These are phyloP conservation scores for Microdochium paspali DNA, from an alignment of 2,329 filamentous ascomycete genomes.

Conservation along the genomic window DNA sequence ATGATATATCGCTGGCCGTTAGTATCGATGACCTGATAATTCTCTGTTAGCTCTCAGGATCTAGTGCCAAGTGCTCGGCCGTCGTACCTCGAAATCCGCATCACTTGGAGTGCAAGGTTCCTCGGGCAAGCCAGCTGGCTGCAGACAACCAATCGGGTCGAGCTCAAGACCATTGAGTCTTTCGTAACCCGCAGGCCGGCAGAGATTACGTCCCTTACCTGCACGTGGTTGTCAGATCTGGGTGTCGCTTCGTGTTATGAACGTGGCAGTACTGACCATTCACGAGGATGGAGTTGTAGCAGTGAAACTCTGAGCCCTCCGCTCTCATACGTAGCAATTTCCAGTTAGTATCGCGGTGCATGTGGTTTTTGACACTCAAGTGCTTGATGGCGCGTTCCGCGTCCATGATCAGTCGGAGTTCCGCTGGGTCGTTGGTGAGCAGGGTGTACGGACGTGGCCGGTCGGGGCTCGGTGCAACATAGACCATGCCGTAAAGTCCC, in stretches of 20 bases:
- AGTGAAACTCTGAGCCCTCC: constrained; percentile 9
- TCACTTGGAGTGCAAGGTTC: constrained; percentile 2
- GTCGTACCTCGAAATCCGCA: constrained; percentile 3
- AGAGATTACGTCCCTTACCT: constrained; percentile 14
- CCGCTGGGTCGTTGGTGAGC: constrained; percentile 3
- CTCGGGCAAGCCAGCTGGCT: constrained; percentile 2
- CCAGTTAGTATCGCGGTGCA: constrained; percentile 8
- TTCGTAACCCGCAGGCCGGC: constrained; percentile 6
- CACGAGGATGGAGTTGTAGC: constrained; percentile 13
- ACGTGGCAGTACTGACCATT: constrained; percentile 6
- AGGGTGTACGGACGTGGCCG: constrained; percentile 7
- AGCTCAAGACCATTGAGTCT: constrained; percentile 4
- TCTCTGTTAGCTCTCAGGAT: not conserved
- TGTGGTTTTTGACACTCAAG: constrained; percentile 8
- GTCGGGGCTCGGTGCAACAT: constrained; percentile 7
- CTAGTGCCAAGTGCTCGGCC: no score
- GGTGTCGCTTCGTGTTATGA: not conserved
- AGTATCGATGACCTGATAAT: constrained; percentile 6
- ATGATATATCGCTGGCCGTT: constrained; percentile 8
- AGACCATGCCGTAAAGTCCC: constrained; percentile 8
- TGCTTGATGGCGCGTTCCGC: constrained; percentile 7
- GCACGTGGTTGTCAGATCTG: not conserved
- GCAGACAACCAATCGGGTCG: constrained; percentile 7
- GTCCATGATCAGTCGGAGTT: constrained; percentile 6
- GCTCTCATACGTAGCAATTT: constrained; percentile 7